Evolutionary conservation across 306 rosid genomes (phyloP).

Genomic region (Rosa lucieae): DNA sequence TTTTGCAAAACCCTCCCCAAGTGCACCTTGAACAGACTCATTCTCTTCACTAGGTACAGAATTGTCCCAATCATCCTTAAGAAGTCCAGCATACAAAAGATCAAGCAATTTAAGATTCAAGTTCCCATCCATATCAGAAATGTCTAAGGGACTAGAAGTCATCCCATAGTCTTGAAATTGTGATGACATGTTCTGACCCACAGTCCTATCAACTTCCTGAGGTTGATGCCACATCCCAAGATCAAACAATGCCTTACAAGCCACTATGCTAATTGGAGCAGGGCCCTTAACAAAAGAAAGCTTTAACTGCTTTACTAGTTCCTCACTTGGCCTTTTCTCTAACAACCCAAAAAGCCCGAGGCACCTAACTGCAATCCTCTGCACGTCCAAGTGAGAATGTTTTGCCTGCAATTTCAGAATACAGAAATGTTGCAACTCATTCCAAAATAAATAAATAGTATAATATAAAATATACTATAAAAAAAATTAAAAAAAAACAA

Average conservation of each 20-base stretch:
- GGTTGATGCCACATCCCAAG: slow-evolving; percentile 92
- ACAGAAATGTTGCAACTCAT: slow-evolving; percentile 20
- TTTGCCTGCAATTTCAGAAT: slow-evolving; percentile 64
- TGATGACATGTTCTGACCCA: slow-evolving; percentile 33
- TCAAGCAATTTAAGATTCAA: slow-evolving; percentile 51
- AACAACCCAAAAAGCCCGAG: slow-evolving; percentile 91
- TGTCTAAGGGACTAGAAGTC: slow-evolving; percentile 49
- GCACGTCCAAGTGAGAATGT: slow-evolving; percentile 86
- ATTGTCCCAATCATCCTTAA: slow-evolving; percentile 50
- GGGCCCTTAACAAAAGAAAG: slow-evolving; percentile 67
- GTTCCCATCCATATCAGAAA: slow-evolving; percentile 54
- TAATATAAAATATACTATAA: no score
- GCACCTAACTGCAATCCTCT: slow-evolving; percentile 82
- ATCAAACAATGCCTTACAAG: slow-evolving; percentile 80
- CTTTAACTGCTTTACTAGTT: slow-evolving; percentile 71
- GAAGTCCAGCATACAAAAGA: slow-evolving; percentile 72
- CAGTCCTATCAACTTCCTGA: slow-evolving; percentile 68
- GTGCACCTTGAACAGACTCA: slow-evolving; percentile 67
- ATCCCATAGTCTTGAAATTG: slow-evolving; percentile 42
- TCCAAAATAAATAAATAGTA: background rate
- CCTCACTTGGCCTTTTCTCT: slow-evolving; percentile 75
- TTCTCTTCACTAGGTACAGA: slow-evolving; percentile 55
- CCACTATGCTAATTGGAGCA: slow-evolving; percentile 58
- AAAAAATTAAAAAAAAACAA: background rate
- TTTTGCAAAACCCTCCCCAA: slow-evolving; percentile 96